Evolutionary conservation across 2,329 filamentous ascomycete species (phyloP).

Genomic region (Pseudovirgaria hyperparasitica): DNA sequence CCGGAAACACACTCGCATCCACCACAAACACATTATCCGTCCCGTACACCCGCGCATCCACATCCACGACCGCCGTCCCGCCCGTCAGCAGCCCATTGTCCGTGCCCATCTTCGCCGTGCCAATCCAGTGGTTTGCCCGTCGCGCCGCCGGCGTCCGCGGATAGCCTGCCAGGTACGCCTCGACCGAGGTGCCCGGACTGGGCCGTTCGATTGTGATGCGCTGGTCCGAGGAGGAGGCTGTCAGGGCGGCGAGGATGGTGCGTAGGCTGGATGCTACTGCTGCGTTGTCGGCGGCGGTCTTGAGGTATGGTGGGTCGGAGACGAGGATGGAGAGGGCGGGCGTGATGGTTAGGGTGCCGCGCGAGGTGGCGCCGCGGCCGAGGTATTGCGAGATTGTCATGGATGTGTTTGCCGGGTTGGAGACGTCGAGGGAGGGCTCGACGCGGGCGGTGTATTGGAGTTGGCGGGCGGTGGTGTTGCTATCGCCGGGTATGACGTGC

Average conservation of each 20-base stretch:
- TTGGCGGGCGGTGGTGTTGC: constrained; percentile 49
- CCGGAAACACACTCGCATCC: constrained; percentile 34
- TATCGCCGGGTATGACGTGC: constrained; percentile 43
- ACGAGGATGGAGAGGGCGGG: constrained; percentile 45
- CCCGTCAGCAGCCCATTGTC: constrained; percentile 30
- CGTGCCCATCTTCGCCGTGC: constrained; percentile 43
- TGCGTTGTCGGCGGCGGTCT: constrained; percentile 43
- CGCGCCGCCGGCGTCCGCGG: constrained; percentile 25
- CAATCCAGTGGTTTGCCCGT: constrained; percentile 35
- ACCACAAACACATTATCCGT: constrained; percentile 34
- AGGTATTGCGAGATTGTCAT: constrained; percentile 44
- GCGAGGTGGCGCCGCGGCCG: constrained; percentile 48
- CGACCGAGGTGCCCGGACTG: too few relatives aligned
- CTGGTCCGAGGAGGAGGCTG: too few relatives aligned
- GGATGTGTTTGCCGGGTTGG: constrained; percentile 16
- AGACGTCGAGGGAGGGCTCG: constrained; percentile 39
- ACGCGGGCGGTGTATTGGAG: constrained; percentile 56
- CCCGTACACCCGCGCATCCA: constrained; percentile 37
- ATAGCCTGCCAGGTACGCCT: constrained; percentile 10
- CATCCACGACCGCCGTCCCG: constrained; percentile 35
- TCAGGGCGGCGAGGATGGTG: too few relatives aligned
- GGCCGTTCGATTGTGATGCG: too few relatives aligned
- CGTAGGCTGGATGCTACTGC: too few relatives aligned
- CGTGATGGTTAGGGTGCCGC: constrained; percentile 49
- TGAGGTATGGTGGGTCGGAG: constrained; percentile 46